A percentile compares a stretch with the other conserved stretches of the same genome.
These are phyloP conservation scores for Hypericum perforatum DNA, from an alignment of 345 rosid genomes.

Conservation along the genomic window DNA sequence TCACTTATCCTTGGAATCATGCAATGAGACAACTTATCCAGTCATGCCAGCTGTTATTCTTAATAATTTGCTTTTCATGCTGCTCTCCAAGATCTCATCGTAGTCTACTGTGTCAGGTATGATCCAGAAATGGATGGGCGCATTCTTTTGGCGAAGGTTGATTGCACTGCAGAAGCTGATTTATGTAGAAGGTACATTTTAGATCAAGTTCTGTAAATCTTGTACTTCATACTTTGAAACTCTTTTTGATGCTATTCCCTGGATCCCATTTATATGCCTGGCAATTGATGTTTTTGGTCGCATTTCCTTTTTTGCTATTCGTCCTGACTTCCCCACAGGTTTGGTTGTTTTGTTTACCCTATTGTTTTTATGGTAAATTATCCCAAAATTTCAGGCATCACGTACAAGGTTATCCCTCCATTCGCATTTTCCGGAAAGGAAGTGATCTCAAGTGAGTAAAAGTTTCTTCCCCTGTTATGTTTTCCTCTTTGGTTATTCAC, in stretches of 20 bases:
- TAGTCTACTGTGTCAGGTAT: constrained; percentile 41
- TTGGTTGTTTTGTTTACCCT: background rate
- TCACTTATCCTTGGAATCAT: background rate
- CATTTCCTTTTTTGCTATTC: no score
- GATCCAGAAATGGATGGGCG: constrained; percentile 93
- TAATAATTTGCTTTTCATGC: constrained; percentile 6
- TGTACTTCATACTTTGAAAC: background rate
- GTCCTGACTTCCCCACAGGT: no score
- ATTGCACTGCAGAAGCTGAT: constrained; percentile 71
- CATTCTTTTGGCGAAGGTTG: constrained; percentile 74
- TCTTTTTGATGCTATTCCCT: no score
- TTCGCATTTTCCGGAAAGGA: constrained; percentile 97
- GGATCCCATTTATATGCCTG: no score
- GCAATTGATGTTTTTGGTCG: no score
- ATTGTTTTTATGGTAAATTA: constrained; percentile 2
- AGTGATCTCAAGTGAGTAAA: constrained; percentile 60
- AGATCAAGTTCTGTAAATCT: constrained; percentile 10
- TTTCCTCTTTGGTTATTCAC: constrained; percentile 5
- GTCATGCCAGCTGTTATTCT: background rate
- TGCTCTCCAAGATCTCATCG: constrained; percentile 10
- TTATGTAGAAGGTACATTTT: constrained; percentile 74
- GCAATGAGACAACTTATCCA: no score
- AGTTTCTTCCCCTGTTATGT: background rate
- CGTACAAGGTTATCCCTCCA: constrained; percentile 94
- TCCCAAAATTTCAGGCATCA: constrained; percentile 53